Evolutionary conservation across 148 eudicot species (phyloP), one percentile per base, ranked within the genome.

Genomic region (Cornus florida): DNA sequence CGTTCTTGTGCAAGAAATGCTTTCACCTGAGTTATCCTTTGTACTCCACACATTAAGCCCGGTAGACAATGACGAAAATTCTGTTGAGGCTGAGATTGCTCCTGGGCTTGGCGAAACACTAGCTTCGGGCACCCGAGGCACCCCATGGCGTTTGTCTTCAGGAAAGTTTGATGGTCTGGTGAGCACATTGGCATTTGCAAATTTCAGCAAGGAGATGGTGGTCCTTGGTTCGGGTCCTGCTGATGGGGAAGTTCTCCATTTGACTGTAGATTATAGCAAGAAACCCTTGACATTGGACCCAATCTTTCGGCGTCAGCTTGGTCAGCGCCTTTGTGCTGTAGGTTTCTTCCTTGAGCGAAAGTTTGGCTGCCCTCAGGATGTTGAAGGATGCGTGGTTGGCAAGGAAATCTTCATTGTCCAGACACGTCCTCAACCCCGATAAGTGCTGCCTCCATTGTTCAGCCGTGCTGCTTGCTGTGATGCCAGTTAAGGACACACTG

Each of bases 81-180:
- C 82, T 9, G 94, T 95, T 24, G 97, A 93, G 75, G 94, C 94
- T 1, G 98, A 95, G 88, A 84, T 95, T 38, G 98, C 97, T 39
- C 87, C 97, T 53, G 98, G 98, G 32, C 93, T 93, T 4, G 97
- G 98, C 23, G 98, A 95, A 83, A 95, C 98, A 4, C 89, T 95
- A 50, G 97, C 98, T 8, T 89, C 97, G 0, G 97, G 98, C 46
- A 93, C 97, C 1, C 79, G 97, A 53, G 98, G 98, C 10, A 95
- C 97, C 10, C 98, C 98, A 2, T 95, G 98, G 97, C 92, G 97
- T 8, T 83, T 95, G 16, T 82, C 91, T 22, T 82, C 83, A 23
- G 96, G 94, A 12, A 95, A 93, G 69, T 86, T 95, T 77, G 94
- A 93, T 23, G 93, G 92, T 31, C 23, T 50, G 14, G 93, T 95